A percentile compares a stretch with the other conserved stretches of the same genome.
Evolutionary conservation across 1,284 basidiomycete genomes (phyloP).

Genomic region (Ceratobasidium sp.): DNA sequence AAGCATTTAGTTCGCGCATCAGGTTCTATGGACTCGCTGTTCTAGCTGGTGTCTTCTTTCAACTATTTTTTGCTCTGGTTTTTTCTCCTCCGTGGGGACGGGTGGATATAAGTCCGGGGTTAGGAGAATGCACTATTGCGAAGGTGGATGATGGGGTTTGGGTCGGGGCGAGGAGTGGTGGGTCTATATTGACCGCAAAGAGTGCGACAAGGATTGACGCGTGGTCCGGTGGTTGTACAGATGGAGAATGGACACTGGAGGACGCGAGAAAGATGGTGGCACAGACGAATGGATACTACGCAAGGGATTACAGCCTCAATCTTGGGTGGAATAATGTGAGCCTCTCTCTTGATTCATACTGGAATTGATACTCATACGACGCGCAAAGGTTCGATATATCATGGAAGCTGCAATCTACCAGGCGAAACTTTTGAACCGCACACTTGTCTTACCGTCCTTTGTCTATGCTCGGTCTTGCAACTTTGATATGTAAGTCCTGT

Average conservation of each 20-base stretch:
- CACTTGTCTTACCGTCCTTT: conserved; percentile 42
- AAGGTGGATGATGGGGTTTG: too few relatives aligned
- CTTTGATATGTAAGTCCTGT: conserved; percentile 17
- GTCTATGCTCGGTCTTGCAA: conserved; percentile 46
- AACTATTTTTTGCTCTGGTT: neutral
- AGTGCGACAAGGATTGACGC: too few relatives aligned
- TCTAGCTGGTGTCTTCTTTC: neutral
- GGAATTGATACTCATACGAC: neutral
- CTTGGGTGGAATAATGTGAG: conserved; percentile 49
- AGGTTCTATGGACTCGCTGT: neutral
- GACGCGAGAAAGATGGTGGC: neutral
- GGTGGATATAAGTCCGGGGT: neutral
- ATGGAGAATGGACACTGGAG: conserved; percentile 12
- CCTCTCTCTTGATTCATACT: neutral
- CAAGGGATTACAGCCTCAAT: conserved; percentile 44
- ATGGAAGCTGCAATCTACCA: conserved; percentile 42
- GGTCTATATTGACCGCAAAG: too few relatives aligned
- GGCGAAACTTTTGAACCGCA: conserved; percentile 40
- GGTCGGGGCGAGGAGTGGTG: too few relatives aligned
- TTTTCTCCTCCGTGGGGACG: neutral
- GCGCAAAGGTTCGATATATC: conserved; percentile 41
- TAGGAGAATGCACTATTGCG: too few relatives aligned
- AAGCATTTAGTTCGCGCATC: neutral
- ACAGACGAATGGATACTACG: conserved; percentile 46
- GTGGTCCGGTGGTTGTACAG: neutral